Conservation (phyloP, 2,329 filamentous ascomycete genomes). For the Ophiostoma ips region DNA sequence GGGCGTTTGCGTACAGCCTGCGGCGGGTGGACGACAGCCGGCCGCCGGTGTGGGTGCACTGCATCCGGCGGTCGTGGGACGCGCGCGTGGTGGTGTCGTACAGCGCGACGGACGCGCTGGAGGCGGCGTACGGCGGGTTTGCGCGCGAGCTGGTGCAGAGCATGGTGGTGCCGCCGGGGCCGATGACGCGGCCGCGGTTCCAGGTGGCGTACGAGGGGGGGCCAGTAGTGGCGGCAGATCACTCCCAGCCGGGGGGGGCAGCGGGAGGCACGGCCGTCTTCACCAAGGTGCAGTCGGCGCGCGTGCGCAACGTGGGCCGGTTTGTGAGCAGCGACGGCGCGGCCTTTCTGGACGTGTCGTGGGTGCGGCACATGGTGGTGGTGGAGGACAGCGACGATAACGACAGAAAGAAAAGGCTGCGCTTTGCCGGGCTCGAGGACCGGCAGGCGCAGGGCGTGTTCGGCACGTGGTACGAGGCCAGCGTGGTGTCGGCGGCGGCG, state of each 20-base stretch:
- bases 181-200: conserved; percentile 6
- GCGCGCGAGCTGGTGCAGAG: conserved; percentile 16
- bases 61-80: conserved; percentile 21
- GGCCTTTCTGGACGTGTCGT: conserved; percentile 15
- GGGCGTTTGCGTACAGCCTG: conserved; percentile 15
- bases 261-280: neutral
- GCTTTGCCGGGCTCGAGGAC: conserved; percentile 6
- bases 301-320: conserved; percentile 11
- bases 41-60: conserved; percentile 18
- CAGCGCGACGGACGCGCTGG: conserved; percentile 11
- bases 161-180: conserved; percentile 13
- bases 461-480: conserved; percentile 20
- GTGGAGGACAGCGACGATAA: neutral
- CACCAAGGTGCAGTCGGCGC: conserved; percentile 10
- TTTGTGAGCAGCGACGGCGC: conserved; percentile 9
- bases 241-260: too few relatives aligned
- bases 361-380: conserved; percentile 14
- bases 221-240: neutral
- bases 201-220: conserved; percentile 9
- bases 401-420: conserved; percentile 1
- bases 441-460: conserved; percentile 12
- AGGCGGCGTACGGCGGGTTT: conserved; percentile 15
- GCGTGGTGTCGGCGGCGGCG: conserved; percentile 16
- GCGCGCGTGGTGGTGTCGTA: conserved; percentile 16
- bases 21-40: conserved; percentile 11